Base-by-base conservation (phyloP, 116 monocot species). In the Phalaenopsis hybrid region DNA sequence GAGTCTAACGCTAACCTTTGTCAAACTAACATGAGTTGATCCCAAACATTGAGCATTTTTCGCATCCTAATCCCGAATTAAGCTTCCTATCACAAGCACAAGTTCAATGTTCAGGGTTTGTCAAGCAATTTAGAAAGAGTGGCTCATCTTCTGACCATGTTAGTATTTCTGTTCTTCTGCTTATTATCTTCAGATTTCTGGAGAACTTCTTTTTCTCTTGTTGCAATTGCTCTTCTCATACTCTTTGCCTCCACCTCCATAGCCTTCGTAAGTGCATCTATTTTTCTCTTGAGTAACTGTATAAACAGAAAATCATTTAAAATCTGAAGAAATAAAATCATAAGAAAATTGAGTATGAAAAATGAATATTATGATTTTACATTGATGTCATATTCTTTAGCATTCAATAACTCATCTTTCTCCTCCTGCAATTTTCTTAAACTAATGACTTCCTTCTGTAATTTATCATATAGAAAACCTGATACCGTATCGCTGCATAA, bases 391-490 rank as follows among this genome's bases (percentile, higher is more conserved):
- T 74, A 81, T 70, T 90, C 86, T 65, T 83, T 88, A 8, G 74
- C 73, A 70, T 57, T 87, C 77, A 89, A 58, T 1, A 77, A 0
- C 13, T 65, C 82, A 34, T 84, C 82, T 70, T 86, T 91, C 37
- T 84, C 69, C 78, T 85, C 82, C 25, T 85, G 78, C 48, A 73
- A 82, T 85, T 85, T 89, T 78, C 89, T 87, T 13, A 80, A 77
- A 17, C 44, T 76, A 28, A 91, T 81, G 12, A 87, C 75, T 65
- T 89, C 91, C 75, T 84, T 84, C 43, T 91, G 86, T 61, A 90
- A 44, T 80, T 69, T 84, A 37, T 90, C 90, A 84, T 86, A 88
- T 34, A 88, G 82, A 51, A 86, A 82, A 65, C 88, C 88, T 7
- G 90, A 90, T 31, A 88, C 84, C 78, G 82, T 49, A 74, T 88